Evolutionary conservation across 768 basidiomycete species (phyloP).

Genomic region (Agaricus subrufescens): DNA sequence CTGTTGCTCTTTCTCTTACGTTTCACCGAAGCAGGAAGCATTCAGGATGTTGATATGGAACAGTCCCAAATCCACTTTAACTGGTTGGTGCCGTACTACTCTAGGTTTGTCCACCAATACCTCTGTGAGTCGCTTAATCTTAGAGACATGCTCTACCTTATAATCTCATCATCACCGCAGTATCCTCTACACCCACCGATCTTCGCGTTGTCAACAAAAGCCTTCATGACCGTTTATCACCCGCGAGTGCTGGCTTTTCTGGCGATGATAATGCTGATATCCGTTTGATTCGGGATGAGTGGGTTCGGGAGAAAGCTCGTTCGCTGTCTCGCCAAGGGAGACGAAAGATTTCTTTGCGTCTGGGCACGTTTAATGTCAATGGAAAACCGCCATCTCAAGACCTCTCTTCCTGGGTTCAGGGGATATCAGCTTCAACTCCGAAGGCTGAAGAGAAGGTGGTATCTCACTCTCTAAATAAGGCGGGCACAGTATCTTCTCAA

Average conservation of each 20-base stretch:
- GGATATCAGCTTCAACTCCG: slow-evolving; percentile 11
- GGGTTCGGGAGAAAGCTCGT: slow-evolving; percentile 47
- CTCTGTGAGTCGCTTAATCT: slow-evolving; percentile 19
- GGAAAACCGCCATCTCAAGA: slow-evolving; percentile 72
- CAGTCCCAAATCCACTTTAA: slow-evolving; percentile 31
- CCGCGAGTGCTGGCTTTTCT: slow-evolving; percentile 55
- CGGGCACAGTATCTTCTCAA: slow-evolving; percentile 32
- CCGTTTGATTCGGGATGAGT: slow-evolving; percentile 55
- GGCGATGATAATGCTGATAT: slow-evolving; percentile 61
- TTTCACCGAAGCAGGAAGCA: slow-evolving; percentile 17
- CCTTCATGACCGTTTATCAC: slow-evolving; percentile 51
- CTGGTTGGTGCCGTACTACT: slow-evolving; percentile 43
- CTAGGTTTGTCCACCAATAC: slow-evolving; percentile 22
- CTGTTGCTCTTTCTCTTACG: not conserved
- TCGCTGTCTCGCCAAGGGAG: slow-evolving; percentile 27
- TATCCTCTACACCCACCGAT: slow-evolving; percentile 45
- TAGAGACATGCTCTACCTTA: not conserved
- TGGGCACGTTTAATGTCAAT: slow-evolving; percentile 86
- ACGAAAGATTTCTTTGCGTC: slow-evolving; percentile 40
- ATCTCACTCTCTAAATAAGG: slow-evolving; percentile 28
- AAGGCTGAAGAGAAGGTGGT: not conserved
- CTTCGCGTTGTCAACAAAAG: slow-evolving; percentile 46
- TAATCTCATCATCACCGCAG: slow-evolving; percentile 19
- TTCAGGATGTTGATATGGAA: slow-evolving; percentile 20
- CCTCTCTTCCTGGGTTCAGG: slow-evolving; percentile 59